Evolutionary conservation across 1,284 basidiomycete species (phyloP), one percentile per base, ranked within the genome.

Genomic region (Pseudozyma hubeiensis): DNA sequence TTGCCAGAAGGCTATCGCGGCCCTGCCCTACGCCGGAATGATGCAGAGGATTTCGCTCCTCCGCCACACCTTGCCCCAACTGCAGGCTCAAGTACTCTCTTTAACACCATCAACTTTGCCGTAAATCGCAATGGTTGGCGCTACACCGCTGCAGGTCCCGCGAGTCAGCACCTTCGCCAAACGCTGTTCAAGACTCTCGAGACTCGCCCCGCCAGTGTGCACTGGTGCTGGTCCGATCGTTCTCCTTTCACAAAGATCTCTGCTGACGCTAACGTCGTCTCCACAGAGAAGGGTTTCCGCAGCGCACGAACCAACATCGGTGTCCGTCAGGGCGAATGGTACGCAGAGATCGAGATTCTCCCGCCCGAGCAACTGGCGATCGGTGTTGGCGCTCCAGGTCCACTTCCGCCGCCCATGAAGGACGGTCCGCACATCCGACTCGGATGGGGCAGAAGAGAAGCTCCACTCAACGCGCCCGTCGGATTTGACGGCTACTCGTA

Each of bases 401-500:
- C 68, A n/a, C 35, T 69, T 16, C 57, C 65, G 5, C 37, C 53
- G 4, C 63, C 75, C 7, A 82, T 82, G 81, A 66, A 66, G 63
- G 85, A 85, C 48, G 92, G 92, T 4, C 89, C 92, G 41, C 91
- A 97, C 85, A 91, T 98, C 35, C 88, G 97, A 14, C 85, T 99
- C 0, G 97, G 97, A 0, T 96, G 93, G 90, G 95, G 89, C 1
- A 87, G 97, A 37, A 88, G 97, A 59, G 97, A 99, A 85, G 92
- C 94, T 5, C 90, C 91, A 13, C 87, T 99, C 50, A 97, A 97
- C 79, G 94, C 91, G 0, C 97, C 97, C 0, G 93, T 91, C 8
- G 97, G 97, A 0, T 87, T 94, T 16, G 96, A 99, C 81, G 96
- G 91, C 35, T 97, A 99, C 85, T 92, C 91, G 75, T 99, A 99